Evolutionary conservation across 1,284 basidiomycete species (phyloP), one percentile per base, ranked within the genome.

Genomic region (Stygiomarasmius scandens): DNA sequence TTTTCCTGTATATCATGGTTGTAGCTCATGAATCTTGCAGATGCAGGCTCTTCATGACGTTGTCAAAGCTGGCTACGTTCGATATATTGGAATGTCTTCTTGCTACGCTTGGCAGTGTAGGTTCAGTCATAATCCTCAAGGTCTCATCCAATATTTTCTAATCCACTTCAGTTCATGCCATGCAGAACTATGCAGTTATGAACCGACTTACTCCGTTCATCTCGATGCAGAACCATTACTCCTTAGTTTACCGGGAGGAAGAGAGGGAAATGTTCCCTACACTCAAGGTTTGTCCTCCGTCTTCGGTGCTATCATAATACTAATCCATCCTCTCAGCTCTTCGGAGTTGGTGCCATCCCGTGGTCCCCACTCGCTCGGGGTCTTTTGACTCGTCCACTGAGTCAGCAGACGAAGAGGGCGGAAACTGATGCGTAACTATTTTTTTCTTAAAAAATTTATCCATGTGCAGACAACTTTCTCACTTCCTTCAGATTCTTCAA

Each of bases 11-110:
- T 3, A 43, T 59, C 24, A 20, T 64, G 22, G 24, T 55, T 24
- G 27, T 59, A 16, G 32, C 25, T 16, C 6, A 43, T 22, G 16
- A 14, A n/a, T 51, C 41, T 41, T 45, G 10, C 55, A 79, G 76
- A 87, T 90, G 87, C 80, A 85, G 72, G 87, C 87, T 2, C 76
- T 89, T 1, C 85, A 77, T 61, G 87, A 89, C 58, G 81, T 89
- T 20, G 85, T 89, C 19, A 68, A 87, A 65, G 77, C 78, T 0
- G 87, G 87, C 2, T 82, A 81, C 58, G 87, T 82, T 14, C 76
- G 86, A 10, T 90, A 90, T 70, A 80, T 89, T 56, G 87, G 88
- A 46, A 87, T 86, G 85, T 79, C 75, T 25, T 76, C 77, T 0
- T 80, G 76, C 61, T 71, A 67, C 62, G 79, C 78, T 3, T 81